A percentile compares a stretch with the other conserved stretches of the same genome.
These are phyloP conservation scores for Fusarium anguioides DNA, from an alignment of 2,329 filamentous ascomycete species.

Conservation along the genomic window DNA sequence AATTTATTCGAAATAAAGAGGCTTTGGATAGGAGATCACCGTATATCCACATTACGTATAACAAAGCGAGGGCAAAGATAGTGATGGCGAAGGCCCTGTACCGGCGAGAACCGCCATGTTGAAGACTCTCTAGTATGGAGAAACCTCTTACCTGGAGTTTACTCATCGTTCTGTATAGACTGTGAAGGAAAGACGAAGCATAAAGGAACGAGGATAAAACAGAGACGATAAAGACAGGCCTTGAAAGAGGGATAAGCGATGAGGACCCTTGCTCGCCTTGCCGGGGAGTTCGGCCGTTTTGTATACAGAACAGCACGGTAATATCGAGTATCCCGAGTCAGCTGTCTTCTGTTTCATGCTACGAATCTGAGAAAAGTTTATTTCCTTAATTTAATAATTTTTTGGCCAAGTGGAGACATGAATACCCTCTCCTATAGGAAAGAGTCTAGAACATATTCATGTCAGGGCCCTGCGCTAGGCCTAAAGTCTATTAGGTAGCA, in stretches of 20 bases:
- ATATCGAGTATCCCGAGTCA: background rate
- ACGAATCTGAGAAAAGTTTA: background rate
- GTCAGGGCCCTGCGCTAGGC: background rate
- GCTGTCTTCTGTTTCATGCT: background rate
- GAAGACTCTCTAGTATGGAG: background rate
- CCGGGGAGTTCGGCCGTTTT: background rate
- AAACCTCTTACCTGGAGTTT: background rate
- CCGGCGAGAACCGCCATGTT: background rate
- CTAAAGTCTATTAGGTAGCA: background rate
- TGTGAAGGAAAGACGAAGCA: background rate
- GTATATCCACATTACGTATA: background rate
- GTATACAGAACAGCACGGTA: background rate
- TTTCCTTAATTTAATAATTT: too few species aligned
- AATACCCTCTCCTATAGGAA: too few species aligned
- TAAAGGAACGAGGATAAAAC: background rate
- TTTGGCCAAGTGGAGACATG: too few species aligned
- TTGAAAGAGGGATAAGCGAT: background rate
- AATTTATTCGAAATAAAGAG: background rate
- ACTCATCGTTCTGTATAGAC: background rate
- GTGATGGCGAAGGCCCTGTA: background rate
- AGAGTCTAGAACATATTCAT: background rate
- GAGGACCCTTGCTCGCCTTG: too few species aligned
- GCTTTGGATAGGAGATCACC: background rate
- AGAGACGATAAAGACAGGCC: too few species aligned
- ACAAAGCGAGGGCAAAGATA: background rate